Percentiles rank a stretch among this genome's conserved stretches.
These are phyloP conservation scores for Candida yuanshanica DNA, from an alignment of 805 yeast species.

Conservation along the genomic window DNA sequence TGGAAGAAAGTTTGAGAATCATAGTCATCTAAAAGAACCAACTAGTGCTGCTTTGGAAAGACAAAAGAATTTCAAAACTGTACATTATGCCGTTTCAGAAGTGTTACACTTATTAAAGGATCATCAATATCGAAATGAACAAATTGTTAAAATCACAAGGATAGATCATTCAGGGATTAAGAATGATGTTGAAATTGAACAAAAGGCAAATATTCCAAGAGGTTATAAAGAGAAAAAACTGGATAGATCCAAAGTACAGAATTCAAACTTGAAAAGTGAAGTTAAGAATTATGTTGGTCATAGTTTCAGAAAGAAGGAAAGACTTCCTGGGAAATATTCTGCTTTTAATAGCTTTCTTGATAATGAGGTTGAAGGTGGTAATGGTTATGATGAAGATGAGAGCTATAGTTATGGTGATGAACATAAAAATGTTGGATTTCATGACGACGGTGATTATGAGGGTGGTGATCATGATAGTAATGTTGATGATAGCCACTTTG, in stretches of 20 bases:
- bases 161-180: neutral
- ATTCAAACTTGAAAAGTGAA: constrained; percentile 15
- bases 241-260: constrained; percentile 10
- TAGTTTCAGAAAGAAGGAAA: constrained; percentile 3
- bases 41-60: neutral
- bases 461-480: constrained; percentile 13
- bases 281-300: constrained; percentile 10
- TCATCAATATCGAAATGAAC: neutral
- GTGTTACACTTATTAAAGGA: neutral
- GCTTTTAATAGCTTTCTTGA: neutral
- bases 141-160: neutral
- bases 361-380: neutral
- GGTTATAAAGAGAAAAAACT: constrained; percentile 8
- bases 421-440: constrained; percentile 11
- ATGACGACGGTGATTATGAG: constrained; percentile 13
- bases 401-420: constrained; percentile 8
- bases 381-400: constrained; percentile 6
- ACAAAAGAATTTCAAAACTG: neutral
- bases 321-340: constrained; percentile 6
- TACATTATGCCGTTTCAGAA: neutral
- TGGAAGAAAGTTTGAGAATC: neutral
- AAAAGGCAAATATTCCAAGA: neutral
- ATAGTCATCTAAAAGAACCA: neutral
- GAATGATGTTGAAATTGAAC: neutral
- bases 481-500: constrained; percentile 12